A percentile compares a stretch with the other conserved stretches of the same genome.
Evolutionary conservation across 2,329 filamentous ascomycete genomes (phyloP).

Genomic region (Ophidiomyces ophidiicola): DNA sequence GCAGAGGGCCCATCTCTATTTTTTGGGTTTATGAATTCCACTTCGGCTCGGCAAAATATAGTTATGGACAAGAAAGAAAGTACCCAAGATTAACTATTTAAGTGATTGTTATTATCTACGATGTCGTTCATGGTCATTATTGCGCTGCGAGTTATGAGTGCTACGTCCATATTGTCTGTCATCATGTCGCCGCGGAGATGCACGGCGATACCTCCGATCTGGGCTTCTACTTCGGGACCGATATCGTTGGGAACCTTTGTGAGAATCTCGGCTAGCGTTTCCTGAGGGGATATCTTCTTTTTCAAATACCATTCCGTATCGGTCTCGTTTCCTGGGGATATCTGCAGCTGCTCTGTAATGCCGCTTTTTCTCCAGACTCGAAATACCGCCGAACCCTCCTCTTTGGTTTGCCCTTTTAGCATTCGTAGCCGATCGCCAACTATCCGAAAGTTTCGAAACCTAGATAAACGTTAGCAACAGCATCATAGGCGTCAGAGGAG

Average conservation of each 20-base stretch:
- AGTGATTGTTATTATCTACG: conserved; percentile 5
- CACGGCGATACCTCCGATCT: conserved; percentile 24
- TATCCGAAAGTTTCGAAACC: conserved; percentile 68
- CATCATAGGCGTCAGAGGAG: neutral
- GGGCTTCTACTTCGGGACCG: conserved; percentile 36
- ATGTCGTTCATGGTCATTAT: conserved; percentile 8
- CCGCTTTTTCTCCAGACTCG: conserved; percentile 73
- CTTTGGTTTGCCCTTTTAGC: conserved; percentile 54
- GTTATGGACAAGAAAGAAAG: conserved; percentile 4
- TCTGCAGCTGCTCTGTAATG: conserved; percentile 72
- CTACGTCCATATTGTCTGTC: conserved; percentile 15
- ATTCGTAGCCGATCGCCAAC: conserved; percentile 78
- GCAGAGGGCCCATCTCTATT: too few species aligned
- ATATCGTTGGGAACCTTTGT: conserved; percentile 10
- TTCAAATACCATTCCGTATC: conserved; percentile 73
- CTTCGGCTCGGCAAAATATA: too few species aligned
- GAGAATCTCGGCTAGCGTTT: conserved; percentile 16
- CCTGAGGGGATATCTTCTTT: conserved; percentile 52
- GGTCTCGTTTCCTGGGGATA: conserved; percentile 34
- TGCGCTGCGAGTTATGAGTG: conserved; percentile 18
- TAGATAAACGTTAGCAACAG: conserved; percentile 15
- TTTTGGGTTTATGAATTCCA: too few species aligned
- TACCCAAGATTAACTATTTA: neutral
- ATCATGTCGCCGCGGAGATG: conserved; percentile 22
- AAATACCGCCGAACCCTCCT: conserved; percentile 85